Evolutionary conservation across 2,329 filamentous ascomycete species (phyloP).

Genomic region (Mycocentrospora acerina): DNA sequence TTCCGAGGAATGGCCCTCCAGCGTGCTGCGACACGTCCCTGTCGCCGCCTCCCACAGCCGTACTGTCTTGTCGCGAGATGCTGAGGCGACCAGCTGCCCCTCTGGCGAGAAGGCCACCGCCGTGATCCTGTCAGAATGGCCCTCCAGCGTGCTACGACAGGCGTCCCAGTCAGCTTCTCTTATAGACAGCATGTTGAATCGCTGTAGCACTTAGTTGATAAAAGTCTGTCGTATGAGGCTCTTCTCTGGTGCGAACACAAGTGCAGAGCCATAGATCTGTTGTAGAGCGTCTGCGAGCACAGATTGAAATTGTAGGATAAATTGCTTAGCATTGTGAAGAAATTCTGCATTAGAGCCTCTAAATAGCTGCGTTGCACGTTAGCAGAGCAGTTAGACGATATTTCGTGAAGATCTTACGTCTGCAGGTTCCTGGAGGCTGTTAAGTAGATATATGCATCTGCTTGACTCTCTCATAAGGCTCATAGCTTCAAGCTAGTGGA

Average conservation of each 20-base stretch:
- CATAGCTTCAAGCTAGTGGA: slow-evolving; percentile 50
- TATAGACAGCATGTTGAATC: no score
- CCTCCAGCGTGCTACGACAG: slow-evolving; percentile 1
- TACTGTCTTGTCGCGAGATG: no score
- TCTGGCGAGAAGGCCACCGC: slow-evolving; percentile 1
- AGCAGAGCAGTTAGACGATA: no score
- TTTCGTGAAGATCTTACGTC: no score
- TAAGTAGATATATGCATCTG: slow-evolving; percentile 20
- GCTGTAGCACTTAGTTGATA: no score
- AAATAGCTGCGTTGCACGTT: no score
- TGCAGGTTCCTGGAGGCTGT: neutral
- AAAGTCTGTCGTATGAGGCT: slow-evolving; percentile 3
- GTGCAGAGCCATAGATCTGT: slow-evolving; percentile 5
- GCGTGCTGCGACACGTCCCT: neutral
- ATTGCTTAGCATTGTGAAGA: slow-evolving; percentile 3
- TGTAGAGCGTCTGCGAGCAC: slow-evolving; percentile 2
- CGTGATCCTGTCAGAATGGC: neutral
- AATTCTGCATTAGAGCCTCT: no score
- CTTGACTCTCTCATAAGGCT: slow-evolving; percentile 33
- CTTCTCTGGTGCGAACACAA: slow-evolving; percentile 4
- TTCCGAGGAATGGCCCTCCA: neutral
- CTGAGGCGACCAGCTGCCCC: no score
- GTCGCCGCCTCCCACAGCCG: no score
- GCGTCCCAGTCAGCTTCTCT: no score
- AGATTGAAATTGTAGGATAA: neutral